Evolutionary conservation across 306 rosid genomes (phyloP).

Genomic region (Lathyrus tuberosus): DNA sequence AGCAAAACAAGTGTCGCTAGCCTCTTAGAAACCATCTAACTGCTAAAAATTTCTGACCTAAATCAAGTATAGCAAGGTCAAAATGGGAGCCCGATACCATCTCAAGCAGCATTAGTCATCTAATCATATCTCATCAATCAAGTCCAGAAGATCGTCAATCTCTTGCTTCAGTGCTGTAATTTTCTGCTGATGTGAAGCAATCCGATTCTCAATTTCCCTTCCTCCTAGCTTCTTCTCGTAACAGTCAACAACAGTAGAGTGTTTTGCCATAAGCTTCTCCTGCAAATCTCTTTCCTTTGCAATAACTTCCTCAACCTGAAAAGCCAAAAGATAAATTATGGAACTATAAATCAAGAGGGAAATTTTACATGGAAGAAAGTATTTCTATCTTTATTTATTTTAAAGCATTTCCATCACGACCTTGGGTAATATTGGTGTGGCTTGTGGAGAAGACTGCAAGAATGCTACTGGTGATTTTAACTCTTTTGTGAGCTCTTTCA

Average conservation of each 20-base stretch:
- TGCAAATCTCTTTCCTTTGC: slow-evolving; percentile 84
- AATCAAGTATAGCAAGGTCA: slow-evolving; percentile 38
- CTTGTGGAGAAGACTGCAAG: slow-evolving; percentile 86
- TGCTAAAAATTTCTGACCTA: slow-evolving; percentile 36
- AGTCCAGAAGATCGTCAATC: slow-evolving; percentile 82
- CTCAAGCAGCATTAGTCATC: slow-evolving; percentile 30
- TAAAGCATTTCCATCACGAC: slow-evolving; percentile 42
- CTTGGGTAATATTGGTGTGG: slow-evolving; percentile 79
- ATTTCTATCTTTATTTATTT: background rate
- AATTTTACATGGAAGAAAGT: slow-evolving; percentile 21
- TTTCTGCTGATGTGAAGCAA: slow-evolving; percentile 78
- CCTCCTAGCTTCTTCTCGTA: slow-evolving; percentile 88
- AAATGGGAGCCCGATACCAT: slow-evolving; percentile 35
- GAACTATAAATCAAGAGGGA: slow-evolving; percentile 26
- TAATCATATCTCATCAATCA: slow-evolving; percentile 63
- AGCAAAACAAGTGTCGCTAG: slow-evolving; percentile 22
- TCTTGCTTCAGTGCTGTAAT: slow-evolving; percentile 74
- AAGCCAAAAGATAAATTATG: slow-evolving; percentile 29
- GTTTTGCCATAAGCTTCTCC: slow-evolving; percentile 81
- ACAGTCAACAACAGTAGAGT: slow-evolving; percentile 80
- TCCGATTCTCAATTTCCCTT: slow-evolving; percentile 86
- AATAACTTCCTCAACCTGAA: slow-evolving; percentile 88
- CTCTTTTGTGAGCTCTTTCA: slow-evolving; percentile 90
- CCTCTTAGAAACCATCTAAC: slow-evolving; percentile 28
- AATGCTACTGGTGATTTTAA: slow-evolving; percentile 65